Evolutionary conservation across 345 rosid genomes (phyloP), one percentile per base, ranked within the genome.

Genomic region (Toxicodendron radicans): DNA sequence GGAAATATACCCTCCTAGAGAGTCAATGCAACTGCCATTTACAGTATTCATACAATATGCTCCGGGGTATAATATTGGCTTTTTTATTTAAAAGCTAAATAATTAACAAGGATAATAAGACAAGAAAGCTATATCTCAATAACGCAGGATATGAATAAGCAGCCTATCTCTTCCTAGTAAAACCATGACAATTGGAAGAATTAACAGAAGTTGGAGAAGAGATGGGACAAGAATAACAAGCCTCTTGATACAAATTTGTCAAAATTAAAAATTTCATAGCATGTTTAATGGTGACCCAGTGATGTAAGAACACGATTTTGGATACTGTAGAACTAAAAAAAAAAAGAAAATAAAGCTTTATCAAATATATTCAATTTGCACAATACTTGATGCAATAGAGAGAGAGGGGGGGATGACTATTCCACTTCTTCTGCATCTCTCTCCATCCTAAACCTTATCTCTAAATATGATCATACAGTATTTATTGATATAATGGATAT

Each of bases 341-440:
- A 30, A 32, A 58, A 27, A n/a, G n/a, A 10, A 48, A 45, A 48
- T 2, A 14, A 1, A 48, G 14, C 17, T 27, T 35, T 38, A 54
- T 69, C 61, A 11, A 54, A 69, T 61, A 56, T 21, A 57, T 14
- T 3, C 73, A 54, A 70, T 41, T 27, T 41, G 64, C 64, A 70
- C 41, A 0, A 58, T 57, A 23, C 14, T 41, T 57, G 6, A 27
- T 45, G 24, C 46, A 24, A n/a, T 13, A 51, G 54, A 51, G n/a
- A 51, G 53, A 46, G 51, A 46, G 52, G 16, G 54, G 16, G 17
- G 16, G 17, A 51, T 14, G 7, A 51, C 7, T 16, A 51, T 51
- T 18, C 54, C 6, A 51, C 54, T 51, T 51, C 54, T 16, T 51
- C 54, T 51, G 52, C 16, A 48, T 48, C 54, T 51, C 54, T 51